Evolutionary conservation across 169 alveolate species (phyloP).

Genomic region (Blepharisma undulans): DNA sequence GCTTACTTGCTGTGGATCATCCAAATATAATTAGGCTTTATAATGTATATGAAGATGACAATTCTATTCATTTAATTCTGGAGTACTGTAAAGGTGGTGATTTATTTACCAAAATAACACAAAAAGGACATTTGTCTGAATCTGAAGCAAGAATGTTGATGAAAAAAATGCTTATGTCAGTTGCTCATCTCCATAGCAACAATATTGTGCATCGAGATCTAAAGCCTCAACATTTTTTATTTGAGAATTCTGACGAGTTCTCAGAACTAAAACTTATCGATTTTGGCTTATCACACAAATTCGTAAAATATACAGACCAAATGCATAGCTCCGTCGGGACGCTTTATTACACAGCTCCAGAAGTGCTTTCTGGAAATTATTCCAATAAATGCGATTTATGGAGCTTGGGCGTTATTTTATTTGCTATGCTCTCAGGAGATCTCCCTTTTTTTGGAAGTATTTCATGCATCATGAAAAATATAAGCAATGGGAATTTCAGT

Average conservation of each 20-base stretch:
- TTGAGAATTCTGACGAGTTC: slow-evolving; percentile 65
- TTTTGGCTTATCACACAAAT: background rate
- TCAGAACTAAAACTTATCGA: slow-evolving; percentile 43
- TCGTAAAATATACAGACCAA: background rate
- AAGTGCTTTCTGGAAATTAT: slow-evolving; percentile 39
- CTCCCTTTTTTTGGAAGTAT: slow-evolving; percentile 32
- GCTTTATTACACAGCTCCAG: slow-evolving; percentile 56
- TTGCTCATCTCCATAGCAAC: slow-evolving; percentile 90
- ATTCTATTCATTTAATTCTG: background rate
- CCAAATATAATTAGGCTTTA: slow-evolving; percentile 16
- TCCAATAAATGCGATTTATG: slow-evolving; percentile 47
- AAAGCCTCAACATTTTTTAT: slow-evolving; percentile 85
- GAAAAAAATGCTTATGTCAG: slow-evolving; percentile 90
- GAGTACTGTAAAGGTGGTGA: slow-evolving; percentile 37
- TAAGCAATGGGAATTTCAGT: background rate
- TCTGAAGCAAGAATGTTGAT: slow-evolving; percentile 90
- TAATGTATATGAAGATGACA: slow-evolving; percentile 39
- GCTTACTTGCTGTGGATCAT: background rate
- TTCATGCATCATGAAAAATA: background rate
- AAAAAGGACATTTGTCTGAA: slow-evolving; percentile 83
- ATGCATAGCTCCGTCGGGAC: slow-evolving; percentile 37
- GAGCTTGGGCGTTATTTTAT: slow-evolving; percentile 42
- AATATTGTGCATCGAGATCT: slow-evolving; percentile 91
- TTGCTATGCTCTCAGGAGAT: slow-evolving; percentile 32
- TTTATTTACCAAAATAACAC: background rate